Base-by-base conservation (phyloP, 2,329 filamentous ascomycete genomes). In the Botrytis elliptica region DNA sequence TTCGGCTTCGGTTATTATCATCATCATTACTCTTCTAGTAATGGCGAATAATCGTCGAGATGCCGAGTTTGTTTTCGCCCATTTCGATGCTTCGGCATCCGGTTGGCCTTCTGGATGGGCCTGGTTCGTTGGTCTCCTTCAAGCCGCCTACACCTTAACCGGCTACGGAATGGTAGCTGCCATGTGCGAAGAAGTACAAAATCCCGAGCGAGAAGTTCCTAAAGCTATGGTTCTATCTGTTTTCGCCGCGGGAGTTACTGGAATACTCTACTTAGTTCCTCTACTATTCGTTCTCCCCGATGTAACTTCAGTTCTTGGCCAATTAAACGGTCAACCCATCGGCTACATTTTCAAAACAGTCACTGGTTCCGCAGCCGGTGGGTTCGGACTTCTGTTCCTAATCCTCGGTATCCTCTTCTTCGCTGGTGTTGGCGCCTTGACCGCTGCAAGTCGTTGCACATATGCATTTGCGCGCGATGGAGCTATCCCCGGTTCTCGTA, bases 391-490 rank as follows among this genome's bases (percentile, higher is more conserved):
- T 9, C 85, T 94, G 22, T 92, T 95, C 82, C 84, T 95, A 3
- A 89, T 95, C 77, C 86, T 95, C 38, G 92, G 92, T 1, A 93
- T 95, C 78, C 85, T 92, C 74, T 86, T 95, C 80, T 94, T 95
- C 79, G 92, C 92, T 1, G 92, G 92, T 33, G 89, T 92, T 49
- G 92, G 92, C 10, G 90, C 92, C 1, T 84, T 94, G 33, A 95
- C 92, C 0, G 92, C 92, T 2, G 89, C 92, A 3, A 91, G 89
- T 70, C 87, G 92, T 38, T 93, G 91, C 84, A 93, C 91, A 1
- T 94, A 92, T 78, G 91, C 92, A 20, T 94, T 94, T 81, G 91
- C 92, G 2, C 87, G 92, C 63, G 92, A 94, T 80, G 91, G 91
- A 33, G 92, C 91, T 16, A 92, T 94, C 72, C 92, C 92, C 0